Evolutionary conservation across 2,329 filamentous ascomycete genomes (phyloP).

Genomic region (Cercospora citrullina): DNA sequence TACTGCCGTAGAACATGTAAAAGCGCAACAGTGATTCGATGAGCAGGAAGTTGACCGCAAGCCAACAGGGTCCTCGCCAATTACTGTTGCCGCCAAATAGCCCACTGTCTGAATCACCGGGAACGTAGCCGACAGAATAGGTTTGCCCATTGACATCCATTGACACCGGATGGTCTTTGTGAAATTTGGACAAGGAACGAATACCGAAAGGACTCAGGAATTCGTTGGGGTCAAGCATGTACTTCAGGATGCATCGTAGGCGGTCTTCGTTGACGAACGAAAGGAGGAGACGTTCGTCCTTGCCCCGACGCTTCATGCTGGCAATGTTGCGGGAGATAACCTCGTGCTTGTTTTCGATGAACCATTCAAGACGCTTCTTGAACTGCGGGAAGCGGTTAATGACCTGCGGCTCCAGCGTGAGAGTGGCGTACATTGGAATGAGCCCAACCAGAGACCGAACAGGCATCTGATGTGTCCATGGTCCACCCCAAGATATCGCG

Average conservation of each 20-base stretch:
- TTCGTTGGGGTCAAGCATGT: slow-evolving; percentile 92
- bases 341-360: slow-evolving; percentile 82
- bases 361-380: slow-evolving; percentile 92
- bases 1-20: slow-evolving; percentile 91
- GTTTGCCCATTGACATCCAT: slow-evolving; percentile 94
- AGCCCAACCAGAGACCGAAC: slow-evolving; percentile 89
- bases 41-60: slow-evolving; percentile 92
- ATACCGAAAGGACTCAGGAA: slow-evolving; percentile 91
- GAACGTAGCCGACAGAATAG: slow-evolving; percentile 85
- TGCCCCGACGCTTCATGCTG: slow-evolving; percentile 85
- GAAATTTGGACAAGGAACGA: slow-evolving; percentile 85
- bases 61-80: slow-evolving; percentile 93
- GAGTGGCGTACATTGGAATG: slow-evolving; percentile 87
- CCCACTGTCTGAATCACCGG: slow-evolving; percentile 93
- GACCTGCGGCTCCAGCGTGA: slow-evolving; percentile 90
- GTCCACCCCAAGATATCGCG: slow-evolving; percentile 92
- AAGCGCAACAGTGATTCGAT: slow-evolving; percentile 94
- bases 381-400: slow-evolving; percentile 89
- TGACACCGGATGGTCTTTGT: slow-evolving; percentile 84
- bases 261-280: slow-evolving; percentile 91
- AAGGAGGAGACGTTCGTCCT: slow-evolving; percentile 82
- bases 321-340: slow-evolving; percentile 92
- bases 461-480: slow-evolving; percentile 88
- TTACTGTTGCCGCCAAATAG: slow-evolving; percentile 97
- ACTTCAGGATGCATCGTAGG: slow-evolving; percentile 81